A percentile compares a stretch with the other conserved stretches of the same genome.
Evolutionary conservation across 2,329 filamentous ascomycete genomes (phyloP).

Genomic region (Calcarisporium arbuscula): DNA sequence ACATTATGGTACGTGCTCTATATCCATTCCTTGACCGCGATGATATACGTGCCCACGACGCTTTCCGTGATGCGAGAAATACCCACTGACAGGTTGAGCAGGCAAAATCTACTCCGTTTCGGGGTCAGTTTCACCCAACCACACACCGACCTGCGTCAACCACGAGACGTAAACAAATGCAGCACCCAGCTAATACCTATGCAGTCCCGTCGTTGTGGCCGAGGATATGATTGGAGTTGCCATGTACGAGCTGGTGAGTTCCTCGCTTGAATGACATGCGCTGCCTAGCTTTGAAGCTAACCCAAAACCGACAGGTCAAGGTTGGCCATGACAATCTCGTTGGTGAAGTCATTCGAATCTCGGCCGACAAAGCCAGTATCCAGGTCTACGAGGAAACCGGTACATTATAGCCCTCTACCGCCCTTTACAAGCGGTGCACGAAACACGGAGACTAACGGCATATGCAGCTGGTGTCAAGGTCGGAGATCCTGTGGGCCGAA

Average conservation of each 20-base stretch:
- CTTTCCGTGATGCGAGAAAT: neutral
- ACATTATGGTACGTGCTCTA: slow-evolving; percentile 30
- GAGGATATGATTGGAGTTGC: slow-evolving; percentile 98
- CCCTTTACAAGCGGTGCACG: neutral
- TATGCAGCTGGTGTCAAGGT: slow-evolving; percentile 83
- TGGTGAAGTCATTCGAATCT: slow-evolving; percentile 97
- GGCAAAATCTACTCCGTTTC: slow-evolving; percentile 58
- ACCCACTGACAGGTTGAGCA: slow-evolving; percentile 23
- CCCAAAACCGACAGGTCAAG: slow-evolving; percentile 55
- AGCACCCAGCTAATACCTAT: slow-evolving; percentile 13
- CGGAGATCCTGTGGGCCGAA: slow-evolving; percentile 84
- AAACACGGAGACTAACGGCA: slow-evolving; percentile 4
- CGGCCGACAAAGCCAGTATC: slow-evolving; percentile 89
- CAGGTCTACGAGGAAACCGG: slow-evolving; percentile 99
- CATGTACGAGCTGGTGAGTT: slow-evolving; percentile 93
- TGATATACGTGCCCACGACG: no score
- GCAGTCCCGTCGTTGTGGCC: slow-evolving; percentile 85
- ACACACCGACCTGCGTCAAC: neutral
- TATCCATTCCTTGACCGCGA: no score
- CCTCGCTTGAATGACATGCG: neutral
- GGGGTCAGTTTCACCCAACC: slow-evolving; percentile 41
- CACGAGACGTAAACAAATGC: no score
- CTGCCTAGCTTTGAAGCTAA: neutral
- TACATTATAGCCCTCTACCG: slow-evolving; percentile 35
- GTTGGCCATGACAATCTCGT: slow-evolving; percentile 89